phyloP scores from a whole-genome alignment of 2,329 filamentous ascomycete species.

The Aspergillus quadricinctus region DNA sequence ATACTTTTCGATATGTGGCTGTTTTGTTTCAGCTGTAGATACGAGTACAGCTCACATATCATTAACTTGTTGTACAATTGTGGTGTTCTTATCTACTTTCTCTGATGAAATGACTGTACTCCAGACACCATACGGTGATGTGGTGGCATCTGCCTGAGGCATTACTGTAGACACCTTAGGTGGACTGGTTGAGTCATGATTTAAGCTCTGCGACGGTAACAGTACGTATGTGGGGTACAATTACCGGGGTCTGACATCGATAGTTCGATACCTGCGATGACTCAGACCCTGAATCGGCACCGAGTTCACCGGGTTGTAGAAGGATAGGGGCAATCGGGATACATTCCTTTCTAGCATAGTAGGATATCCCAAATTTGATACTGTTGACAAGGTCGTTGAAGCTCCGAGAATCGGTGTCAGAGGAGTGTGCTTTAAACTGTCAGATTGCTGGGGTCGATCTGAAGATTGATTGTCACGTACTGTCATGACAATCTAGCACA shows the following conservation, averaged over 20 bases:
- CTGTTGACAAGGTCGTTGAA: neutral
- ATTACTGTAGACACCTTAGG: neutral
- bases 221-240: neutral
- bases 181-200: neutral
- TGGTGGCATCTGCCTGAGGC: neutral
- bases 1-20: neutral
- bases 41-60: too few species aligned
- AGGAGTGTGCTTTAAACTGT: neutral
- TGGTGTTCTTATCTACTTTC: too few species aligned
- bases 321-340: neutral
- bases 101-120: too few species aligned
- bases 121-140: too few species aligned
- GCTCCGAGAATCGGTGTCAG: neutral
- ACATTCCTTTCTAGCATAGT: neutral
- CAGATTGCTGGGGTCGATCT: neutral
- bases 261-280: neutral
- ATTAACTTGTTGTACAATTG: too few species aligned
- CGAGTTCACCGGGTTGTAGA: neutral
- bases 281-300: neutral
- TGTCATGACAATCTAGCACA: slow-evolving; percentile 7
- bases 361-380: neutral
- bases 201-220: neutral
- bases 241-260: neutral
- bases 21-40: neutral
- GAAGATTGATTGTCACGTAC: slow-evolving; percentile 11